phyloP scores from a whole-genome alignment of 208 protist species.

The Leishmania major region DNA sequence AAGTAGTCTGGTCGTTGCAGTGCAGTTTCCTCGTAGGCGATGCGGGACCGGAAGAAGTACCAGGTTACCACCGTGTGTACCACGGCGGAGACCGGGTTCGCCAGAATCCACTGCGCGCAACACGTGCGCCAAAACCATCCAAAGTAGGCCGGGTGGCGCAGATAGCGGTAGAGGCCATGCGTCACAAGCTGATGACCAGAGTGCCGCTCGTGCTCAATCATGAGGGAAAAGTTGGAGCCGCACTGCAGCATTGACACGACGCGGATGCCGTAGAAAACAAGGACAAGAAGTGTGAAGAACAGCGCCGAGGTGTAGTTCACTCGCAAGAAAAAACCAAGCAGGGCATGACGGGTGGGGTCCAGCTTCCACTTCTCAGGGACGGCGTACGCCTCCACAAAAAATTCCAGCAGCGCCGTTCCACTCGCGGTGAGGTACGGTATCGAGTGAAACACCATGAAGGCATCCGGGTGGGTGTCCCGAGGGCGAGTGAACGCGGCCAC shows the following conservation, averaged over 20 bases:
- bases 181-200: slow-evolving; percentile 88
- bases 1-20: slow-evolving; percentile 86
- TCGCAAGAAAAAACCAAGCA: slow-evolving; percentile 35
- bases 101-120: slow-evolving; percentile 91
- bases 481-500: slow-evolving; percentile 44
- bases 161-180: slow-evolving; percentile 86
- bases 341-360: neutral
- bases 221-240: slow-evolving; percentile 81
- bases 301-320: slow-evolving; percentile 39
- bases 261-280: slow-evolving; percentile 71
- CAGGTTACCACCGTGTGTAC: slow-evolving; percentile 82
- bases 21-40: slow-evolving; percentile 89
- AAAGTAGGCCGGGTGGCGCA: slow-evolving; percentile 96
- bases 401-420: slow-evolving; percentile 56
- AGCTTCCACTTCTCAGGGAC: slow-evolving; percentile 72
- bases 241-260: slow-evolving; percentile 86
- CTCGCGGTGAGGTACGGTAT: slow-evolving; percentile 60
- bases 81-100: slow-evolving; percentile 91
- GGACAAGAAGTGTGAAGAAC: slow-evolving; percentile 43
- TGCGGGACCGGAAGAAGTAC: slow-evolving; percentile 92
- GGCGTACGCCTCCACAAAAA: slow-evolving; percentile 62
- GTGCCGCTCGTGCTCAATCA: slow-evolving; percentile 70
- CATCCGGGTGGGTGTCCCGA: slow-evolving; percentile 69
- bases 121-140: slow-evolving; percentile 95
- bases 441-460: slow-evolving; percentile 90